Evolutionary conservation across 1,139 yeast species (phyloP).

Genomic region (Blastobotrys capitulatus): DNA sequence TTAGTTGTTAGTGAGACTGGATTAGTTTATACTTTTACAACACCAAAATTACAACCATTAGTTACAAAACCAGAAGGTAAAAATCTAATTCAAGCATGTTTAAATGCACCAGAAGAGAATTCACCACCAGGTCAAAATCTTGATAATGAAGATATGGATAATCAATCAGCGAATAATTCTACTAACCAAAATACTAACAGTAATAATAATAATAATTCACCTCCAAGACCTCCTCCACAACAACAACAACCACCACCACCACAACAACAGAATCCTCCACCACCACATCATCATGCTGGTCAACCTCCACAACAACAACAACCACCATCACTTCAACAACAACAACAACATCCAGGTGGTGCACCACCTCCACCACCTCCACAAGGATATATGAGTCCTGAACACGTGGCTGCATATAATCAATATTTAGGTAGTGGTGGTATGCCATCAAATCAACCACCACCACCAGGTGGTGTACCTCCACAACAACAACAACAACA

Average conservation of each 20-base stretch:
- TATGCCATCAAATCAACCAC: conserved; percentile 20
- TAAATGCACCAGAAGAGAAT: conserved; percentile 75
- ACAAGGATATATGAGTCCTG: conserved; percentile 25
- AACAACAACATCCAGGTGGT: not conserved
- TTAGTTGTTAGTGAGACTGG: conserved; percentile 97
- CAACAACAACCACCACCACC: not conserved
- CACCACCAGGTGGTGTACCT: not conserved
- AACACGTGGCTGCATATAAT: conserved; percentile 29
- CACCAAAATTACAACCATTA: conserved; percentile 95
- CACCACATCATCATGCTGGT: not conserved
- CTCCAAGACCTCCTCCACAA: not conserved
- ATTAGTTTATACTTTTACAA: conserved; percentile 94
- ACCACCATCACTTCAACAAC: not conserved
- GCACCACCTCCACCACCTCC: conserved; percentile 11
- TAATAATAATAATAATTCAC: not conserved
- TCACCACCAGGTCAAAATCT: conserved; percentile 9
- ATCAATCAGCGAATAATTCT: conserved; percentile 1
- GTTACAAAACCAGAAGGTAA: conserved; percentile 97
- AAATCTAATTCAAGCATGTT: conserved; percentile 91
- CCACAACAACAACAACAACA: too few relatives aligned
- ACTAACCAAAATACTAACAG: not conserved
- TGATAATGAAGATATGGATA: conserved; percentile 7
- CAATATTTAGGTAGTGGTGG: conserved; percentile 19
- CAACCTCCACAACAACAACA: not conserved
- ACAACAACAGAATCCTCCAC: not conserved